Evolutionary conservation across 2,329 filamentous ascomycete genomes (phyloP), one percentile per base, ranked within the genome.

Genomic region (Fusarium sp.): DNA sequence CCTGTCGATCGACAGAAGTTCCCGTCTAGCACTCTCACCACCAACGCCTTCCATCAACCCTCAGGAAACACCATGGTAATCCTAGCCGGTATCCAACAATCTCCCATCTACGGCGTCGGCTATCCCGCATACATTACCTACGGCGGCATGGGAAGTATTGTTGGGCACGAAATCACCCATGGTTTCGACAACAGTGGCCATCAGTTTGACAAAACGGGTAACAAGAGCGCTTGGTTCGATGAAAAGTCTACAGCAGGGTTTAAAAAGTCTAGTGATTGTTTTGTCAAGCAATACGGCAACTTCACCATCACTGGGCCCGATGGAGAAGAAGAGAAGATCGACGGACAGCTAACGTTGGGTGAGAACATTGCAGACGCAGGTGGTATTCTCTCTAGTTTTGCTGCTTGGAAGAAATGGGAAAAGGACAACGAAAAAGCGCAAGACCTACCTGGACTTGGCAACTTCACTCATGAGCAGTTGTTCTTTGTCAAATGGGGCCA

Each of bases 341-440:
- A 92, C 68, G 91, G 91, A 15, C 83, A 84, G 34, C 83, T 89
- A 18, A 93, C 91, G 0, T 82, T 93, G 9, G 90, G 88, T 30
- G 92, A 94, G 82, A 93, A 93, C 78, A 89, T 93, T 77, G 91
- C 91, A 5, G 92, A 94, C 78, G 89, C 91, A 2, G 91, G 91
- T 28, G 92, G 92, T 15, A 78, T 94, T 2, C 85, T 87, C 13
- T 89, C 90, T 0, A 85, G 90, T 1, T 93, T 89, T 78, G 83
- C 87, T 24, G 91, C 91, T 1, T 94, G 92, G 92, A 88, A 90
- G 79, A 87, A 87, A 70, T 86, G 87, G 15, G 87, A 89, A 36
- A 81, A 84, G 10, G 82, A 86, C 48, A 85, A 84, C 26, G 68
- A 72, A 3, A 84, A 87, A 0, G 87, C 88, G 60, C 76, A 85